phyloP scores from a whole-genome alignment of 306 rosid species.

The Fagus crenata region DNA sequence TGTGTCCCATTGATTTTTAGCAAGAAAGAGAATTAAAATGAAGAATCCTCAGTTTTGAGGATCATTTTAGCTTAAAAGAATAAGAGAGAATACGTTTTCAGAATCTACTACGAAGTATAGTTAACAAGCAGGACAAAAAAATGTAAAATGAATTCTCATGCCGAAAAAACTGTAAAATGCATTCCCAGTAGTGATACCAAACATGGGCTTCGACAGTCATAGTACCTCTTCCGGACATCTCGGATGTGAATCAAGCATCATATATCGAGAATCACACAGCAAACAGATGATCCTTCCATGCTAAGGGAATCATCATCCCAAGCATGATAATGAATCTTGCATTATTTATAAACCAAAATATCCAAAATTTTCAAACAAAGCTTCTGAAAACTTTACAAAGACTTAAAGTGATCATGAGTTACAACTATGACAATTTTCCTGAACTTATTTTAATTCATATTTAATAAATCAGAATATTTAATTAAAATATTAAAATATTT shows the following conservation, averaged over 20 bases:
- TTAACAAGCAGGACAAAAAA: too few relatives aligned
- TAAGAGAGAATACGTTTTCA: too few relatives aligned
- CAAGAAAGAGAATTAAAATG: too few relatives aligned
- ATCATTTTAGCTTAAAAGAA: too few relatives aligned
- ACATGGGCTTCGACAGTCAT: neutral
- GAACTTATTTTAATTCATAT: neutral
- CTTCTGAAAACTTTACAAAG: neutral
- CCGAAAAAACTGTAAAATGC: too few relatives aligned
- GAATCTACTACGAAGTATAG: too few relatives aligned
- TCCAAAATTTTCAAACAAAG: neutral
- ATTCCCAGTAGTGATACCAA: too few relatives aligned
- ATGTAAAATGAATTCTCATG: too few relatives aligned
- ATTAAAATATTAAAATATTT: neutral
- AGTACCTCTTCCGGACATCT: neutral
- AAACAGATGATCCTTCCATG: conserved; percentile 8
- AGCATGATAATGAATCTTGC: neutral
- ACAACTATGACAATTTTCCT: neutral
- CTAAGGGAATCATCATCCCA: neutral
- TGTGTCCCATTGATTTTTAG: too few relatives aligned
- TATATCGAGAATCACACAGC: neutral
- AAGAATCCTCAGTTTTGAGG: too few relatives aligned
- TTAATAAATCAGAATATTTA: neutral
- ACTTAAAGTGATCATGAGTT: neutral
- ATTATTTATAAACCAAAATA: neutral
- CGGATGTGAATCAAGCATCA: neutral